Evolutionary conservation across 768 basidiomycete genomes (phyloP), one percentile per base, ranked within the genome.

Genomic region (Amanita jacksonii): DNA sequence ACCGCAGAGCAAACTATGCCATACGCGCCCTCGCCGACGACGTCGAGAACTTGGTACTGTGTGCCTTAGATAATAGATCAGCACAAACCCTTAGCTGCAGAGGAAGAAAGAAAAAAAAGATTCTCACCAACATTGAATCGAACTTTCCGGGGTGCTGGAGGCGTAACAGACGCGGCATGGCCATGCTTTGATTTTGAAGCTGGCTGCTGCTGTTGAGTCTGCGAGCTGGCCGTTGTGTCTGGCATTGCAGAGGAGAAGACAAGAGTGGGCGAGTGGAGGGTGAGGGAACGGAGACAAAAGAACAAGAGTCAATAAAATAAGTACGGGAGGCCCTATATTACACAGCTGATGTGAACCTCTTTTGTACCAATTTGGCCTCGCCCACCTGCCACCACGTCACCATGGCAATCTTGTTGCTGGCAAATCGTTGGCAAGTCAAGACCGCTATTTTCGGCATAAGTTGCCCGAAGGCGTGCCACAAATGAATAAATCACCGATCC

Each of bases 1-100:
- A 92, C 68, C 4, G 93, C 93, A 18, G 92, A 93, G 63, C 87
- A 91, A 48, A 97, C 93, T 56, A 94, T 86, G 40, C 94, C 94
- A 57, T 94, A 93, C 41, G 91, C 91, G 19, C 91, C 87, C 59
- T 90, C 87, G 38, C 87, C 86, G 45, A 92, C 85, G 56, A 87
- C 81, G 67, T 87, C 84, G 51, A 87, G 75, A 20, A 89, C 83
- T 60, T 87, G 79, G 56, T 89, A 90, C 63, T 85, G 81, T 27
- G 78, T 77, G 32, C 83, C 83, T 79, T 25, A 19, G 13, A n/a
- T n/a, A n/a, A n/a, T n/a, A n/a, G n/a, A n/a, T n/a, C 16, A 18
- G 23, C 8, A 32, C 10, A 15, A 41, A 31, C 41, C 15, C 40
- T 38, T 18, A 18, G 15, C 24, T 30, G 23, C 15, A 41, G 8